A percentile compares a stretch with the other conserved stretches of the same genome.
phyloP scores from a whole-genome alignment of 2,329 filamentous ascomycete species.

The Fusarium graminum region DNA sequence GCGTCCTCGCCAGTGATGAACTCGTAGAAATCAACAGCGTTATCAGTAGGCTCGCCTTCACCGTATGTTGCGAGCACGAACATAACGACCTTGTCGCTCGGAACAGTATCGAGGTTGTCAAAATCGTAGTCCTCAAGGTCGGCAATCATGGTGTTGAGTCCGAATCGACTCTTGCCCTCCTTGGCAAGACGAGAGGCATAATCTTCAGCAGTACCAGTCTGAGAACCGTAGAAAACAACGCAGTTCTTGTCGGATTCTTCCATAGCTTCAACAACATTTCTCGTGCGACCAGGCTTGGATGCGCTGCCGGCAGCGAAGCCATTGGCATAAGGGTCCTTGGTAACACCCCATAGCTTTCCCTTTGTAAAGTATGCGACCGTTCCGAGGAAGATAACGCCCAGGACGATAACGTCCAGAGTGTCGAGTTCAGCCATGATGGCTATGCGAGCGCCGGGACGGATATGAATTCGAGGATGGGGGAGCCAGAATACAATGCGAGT shows the following conservation, averaged over 20 bases:
- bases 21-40: conserved; percentile 98
- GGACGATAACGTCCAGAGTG: conserved; percentile 93
- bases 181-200: conserved; percentile 97
- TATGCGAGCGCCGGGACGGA: conserved; percentile 23
- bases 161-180: conserved; percentile 96
- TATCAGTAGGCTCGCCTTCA: conserved; percentile 98
- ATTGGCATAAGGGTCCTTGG: conserved; percentile 88
- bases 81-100: conserved; percentile 90
- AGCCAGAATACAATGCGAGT: conserved; percentile 2
- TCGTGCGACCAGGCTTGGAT: conserved; percentile 84
- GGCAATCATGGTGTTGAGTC: conserved; percentile 97
- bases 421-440: conserved; percentile 92
- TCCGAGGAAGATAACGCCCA: conserved; percentile 84
- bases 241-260: conserved; percentile 97
- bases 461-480: conserved; percentile 15
- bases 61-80: conserved; percentile 98
- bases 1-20: conserved; percentile 88
- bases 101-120: conserved; percentile 90
- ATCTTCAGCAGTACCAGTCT: conserved; percentile 98
- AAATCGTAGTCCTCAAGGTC: conserved; percentile 98
- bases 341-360: conserved; percentile 90
- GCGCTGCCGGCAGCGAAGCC: conserved; percentile 77
- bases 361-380: conserved; percentile 98
- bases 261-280: conserved; percentile 96
- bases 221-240: conserved; percentile 97